Conservation (phyloP, 1,139 yeast genomes). For the Taiozyma sp. region DNA sequence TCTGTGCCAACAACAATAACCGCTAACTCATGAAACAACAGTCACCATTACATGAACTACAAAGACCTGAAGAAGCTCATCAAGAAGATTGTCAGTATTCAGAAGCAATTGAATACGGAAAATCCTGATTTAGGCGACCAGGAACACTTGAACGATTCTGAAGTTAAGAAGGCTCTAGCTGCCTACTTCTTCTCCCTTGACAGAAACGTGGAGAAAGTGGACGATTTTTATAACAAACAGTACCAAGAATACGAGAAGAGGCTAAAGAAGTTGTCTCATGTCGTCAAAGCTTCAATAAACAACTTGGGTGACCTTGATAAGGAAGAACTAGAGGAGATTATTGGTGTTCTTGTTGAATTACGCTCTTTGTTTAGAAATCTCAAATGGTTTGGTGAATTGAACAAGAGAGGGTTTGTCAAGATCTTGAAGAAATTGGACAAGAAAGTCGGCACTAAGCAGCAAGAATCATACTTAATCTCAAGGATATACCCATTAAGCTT, state of each 20-base stretch:
- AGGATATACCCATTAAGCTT: conserved; percentile 74
- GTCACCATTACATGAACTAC: conserved; percentile 70
- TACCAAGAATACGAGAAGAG: conserved; percentile 70
- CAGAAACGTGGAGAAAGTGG: conserved; percentile 76
- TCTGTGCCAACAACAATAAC: not conserved
- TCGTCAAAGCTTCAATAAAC: conserved; percentile 26
- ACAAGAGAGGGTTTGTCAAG: conserved; percentile 85
- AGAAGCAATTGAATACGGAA: conserved; percentile 16
- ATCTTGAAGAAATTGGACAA: conserved; percentile 89
- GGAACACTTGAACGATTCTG: conserved; percentile 29
- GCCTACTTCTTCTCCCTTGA: conserved; percentile 77
- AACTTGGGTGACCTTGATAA: conserved; percentile 29
- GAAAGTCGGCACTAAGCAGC: conserved; percentile 66
- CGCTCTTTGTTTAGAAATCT: conserved; percentile 75
- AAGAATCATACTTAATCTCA: conserved; percentile 59
- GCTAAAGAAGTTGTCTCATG: conserved; percentile 41
- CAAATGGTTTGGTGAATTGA: conserved; percentile 91
- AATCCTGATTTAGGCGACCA: conserved; percentile 14
- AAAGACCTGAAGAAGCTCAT: conserved; percentile 78
- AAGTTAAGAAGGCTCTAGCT: conserved; percentile 41
- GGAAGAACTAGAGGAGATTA: conserved; percentile 79
- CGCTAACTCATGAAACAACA: conserved; percentile 21
- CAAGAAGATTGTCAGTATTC: conserved; percentile 40
- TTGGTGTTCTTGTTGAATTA: conserved; percentile 70
- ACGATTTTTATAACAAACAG: conserved; percentile 69